Evolutionary conservation across 108 stramenopile species (phyloP), one percentile per base, ranked within the genome.

Genomic region (Conticribra weissflogii): DNA sequence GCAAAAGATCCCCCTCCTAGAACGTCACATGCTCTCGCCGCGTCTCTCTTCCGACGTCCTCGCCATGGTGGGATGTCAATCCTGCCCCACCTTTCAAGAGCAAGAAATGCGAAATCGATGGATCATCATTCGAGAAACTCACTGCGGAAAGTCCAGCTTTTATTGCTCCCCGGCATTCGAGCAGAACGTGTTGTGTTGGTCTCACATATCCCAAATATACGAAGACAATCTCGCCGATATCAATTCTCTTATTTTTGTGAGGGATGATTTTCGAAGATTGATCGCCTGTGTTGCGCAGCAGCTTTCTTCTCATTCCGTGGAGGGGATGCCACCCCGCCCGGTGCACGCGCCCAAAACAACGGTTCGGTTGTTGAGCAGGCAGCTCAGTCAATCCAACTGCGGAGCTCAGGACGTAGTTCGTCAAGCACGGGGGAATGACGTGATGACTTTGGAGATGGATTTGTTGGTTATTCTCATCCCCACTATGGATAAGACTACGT

Each of bases 121-220:
- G 81, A 82, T 78, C 31, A 48, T 66, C 8, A 65, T 82, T 30
- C 76, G 77, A 0, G 72, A 78, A 53, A 68, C 66, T 1, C 22
- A 50, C 14, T 46, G 63, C 24, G 81, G 81, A 21, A 36, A 45
- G 23, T 59, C 72, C 17, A 65, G 77, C 16, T 82, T 67, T 45
- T 78, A 78, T 31, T 72, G 77, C n/a, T 71, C 77, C 25, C 76
- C 60, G 7, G 48, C 65, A 30, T 78, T 82, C 53, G 77, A 82
- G 33, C 48, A 46, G 61, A 72, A 82, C 59, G 60, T 82, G 17
- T 28, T 72, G 14, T 41, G 49, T 48, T 63, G 62, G 71, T 53
- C 66, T 9, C 66, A 51, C 25, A 54, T 67, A 23, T 60, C 62
- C 32, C 71, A 63, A 30, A 55, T 72, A 7, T 71, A 61, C 31